phyloP scores from a whole-genome alignment of 2,329 filamentous ascomycete genomes.

The Scedosporium dehoogii region DNA sequence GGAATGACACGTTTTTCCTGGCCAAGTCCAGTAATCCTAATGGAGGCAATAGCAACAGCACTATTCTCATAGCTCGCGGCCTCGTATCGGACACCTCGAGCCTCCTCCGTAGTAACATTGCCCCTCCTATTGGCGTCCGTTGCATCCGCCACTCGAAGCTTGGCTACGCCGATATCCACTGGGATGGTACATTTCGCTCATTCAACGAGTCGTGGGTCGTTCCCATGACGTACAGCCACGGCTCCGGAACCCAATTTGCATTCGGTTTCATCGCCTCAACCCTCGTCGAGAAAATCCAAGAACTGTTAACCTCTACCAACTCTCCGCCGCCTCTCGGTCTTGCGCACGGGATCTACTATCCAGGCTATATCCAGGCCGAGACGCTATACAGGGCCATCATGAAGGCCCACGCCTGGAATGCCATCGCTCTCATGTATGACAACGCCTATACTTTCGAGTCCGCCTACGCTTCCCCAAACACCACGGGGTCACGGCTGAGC shows the following conservation, averaged over 20 bases:
- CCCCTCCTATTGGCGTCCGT: background rate
- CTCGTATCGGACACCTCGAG: too few species aligned
- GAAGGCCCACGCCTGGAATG: background rate
- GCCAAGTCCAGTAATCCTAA: too few species aligned
- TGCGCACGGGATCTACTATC: background rate
- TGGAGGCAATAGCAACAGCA: too few species aligned
- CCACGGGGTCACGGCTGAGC: background rate
- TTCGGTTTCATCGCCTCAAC: too few species aligned
- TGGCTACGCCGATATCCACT: background rate
- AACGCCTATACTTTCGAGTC: background rate
- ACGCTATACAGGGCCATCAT: background rate
- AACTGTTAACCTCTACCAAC: background rate
- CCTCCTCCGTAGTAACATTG: background rate
- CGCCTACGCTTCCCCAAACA: background rate
- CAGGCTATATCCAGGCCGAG: background rate
- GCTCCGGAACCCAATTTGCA: too few species aligned
- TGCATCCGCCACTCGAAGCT: background rate
- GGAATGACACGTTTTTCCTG: too few species aligned
- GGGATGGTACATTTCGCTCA: background rate
- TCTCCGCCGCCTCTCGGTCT: background rate
- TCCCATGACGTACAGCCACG: background rate
- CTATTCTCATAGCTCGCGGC: too few species aligned
- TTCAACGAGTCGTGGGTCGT: background rate
- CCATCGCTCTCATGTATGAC: background rate
- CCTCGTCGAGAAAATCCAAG: background rate